A percentile compares a stretch with the other conserved stretches of the same genome.
These are phyloP conservation scores for Trametes elegans DNA, from an alignment of 768 basidiomycete species.

Conservation along the genomic window DNA sequence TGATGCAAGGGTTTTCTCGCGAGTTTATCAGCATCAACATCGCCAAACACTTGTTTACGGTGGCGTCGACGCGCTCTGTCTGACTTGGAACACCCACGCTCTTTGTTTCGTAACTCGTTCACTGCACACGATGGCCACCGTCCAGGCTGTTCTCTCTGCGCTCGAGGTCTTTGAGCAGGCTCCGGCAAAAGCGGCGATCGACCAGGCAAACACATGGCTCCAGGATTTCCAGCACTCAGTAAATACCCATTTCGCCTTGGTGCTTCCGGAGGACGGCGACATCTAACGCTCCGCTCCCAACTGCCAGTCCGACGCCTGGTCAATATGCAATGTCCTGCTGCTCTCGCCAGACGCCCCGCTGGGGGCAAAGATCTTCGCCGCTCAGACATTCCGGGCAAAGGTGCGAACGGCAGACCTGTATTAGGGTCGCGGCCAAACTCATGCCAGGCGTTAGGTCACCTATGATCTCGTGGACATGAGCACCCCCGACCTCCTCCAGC, in stretches of 20 bases:
- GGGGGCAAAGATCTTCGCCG: slow-evolving; percentile 89
- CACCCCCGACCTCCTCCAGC: slow-evolving; percentile 61
- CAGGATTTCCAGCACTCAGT: slow-evolving; percentile 99
- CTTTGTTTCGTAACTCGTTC: slow-evolving; percentile 15
- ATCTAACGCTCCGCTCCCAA: slow-evolving; percentile 62
- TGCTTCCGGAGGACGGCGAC: slow-evolving; percentile 46
- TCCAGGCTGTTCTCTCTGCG: slow-evolving; percentile 72
- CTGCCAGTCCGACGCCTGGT: slow-evolving; percentile 92
- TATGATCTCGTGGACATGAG: slow-evolving; percentile 94
- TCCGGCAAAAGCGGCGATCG: slow-evolving; percentile 80
- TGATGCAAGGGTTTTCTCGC: slow-evolving; percentile 1
- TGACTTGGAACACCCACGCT: slow-evolving; percentile 15
- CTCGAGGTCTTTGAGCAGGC: slow-evolving; percentile 77
- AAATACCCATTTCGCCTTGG: slow-evolving; percentile 76
- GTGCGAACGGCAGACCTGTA: slow-evolving; percentile 41
- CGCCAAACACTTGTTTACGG: slow-evolving; percentile 24
- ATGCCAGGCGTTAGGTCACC: slow-evolving; percentile 62
- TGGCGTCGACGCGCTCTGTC: slow-evolving; percentile 7
- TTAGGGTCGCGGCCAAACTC: neutral
- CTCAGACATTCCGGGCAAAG: slow-evolving; percentile 95
- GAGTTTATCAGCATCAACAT: slow-evolving; percentile 27
- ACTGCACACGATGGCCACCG: slow-evolving; percentile 52
- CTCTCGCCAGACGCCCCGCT: slow-evolving; percentile 72
- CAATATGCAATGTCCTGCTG: slow-evolving; percentile 89
- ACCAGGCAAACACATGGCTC: slow-evolving; percentile 91